Base-by-base conservation (phyloP, 2,329 filamentous ascomycete genomes). In the Plectosphaerella plurivora region DNA sequence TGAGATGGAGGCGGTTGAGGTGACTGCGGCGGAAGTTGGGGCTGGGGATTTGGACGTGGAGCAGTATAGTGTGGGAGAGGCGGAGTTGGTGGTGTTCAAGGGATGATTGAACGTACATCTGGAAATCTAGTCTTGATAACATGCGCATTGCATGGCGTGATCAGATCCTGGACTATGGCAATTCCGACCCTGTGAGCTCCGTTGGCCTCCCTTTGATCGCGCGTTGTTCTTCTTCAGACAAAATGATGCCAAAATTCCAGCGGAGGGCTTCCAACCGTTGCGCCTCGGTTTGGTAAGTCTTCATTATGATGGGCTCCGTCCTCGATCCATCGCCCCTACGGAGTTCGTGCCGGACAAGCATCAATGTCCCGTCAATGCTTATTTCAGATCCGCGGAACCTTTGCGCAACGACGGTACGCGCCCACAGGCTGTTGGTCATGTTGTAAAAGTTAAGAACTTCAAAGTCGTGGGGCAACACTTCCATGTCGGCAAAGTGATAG, bases 401-500 rank as follows among this genome's bases (percentile, higher is more conserved):
- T 24, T 47, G 45, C n/a, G 63, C 70, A 15, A 73, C 48, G 35
- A 73, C 62, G 10, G 57, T 61, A 52, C 67, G 61, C 2, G 67
- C 61, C 48, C 74, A 73, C 51, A 65, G 64, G 59, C 68, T 72
- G 15, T 57, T 54, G 4, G 63, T 68, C 57, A 64, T 67, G 39
- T 64, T 65, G 15, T 51, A 65, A 54, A 69, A 67, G 58, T 74
- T 78, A 65, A 77, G 74, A 52, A 76, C 65, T 51, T 69, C 65
- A 51, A 73, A 77, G 58, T 79, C 76, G 42, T 62, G 63, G 3
- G 68, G 64, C 39, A 76, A 63, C 56, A 75, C 73, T 61, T 78
- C 76, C 5, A 62, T 69, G 51, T 79, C 74, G 6, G 69, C 71
- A 57, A 82, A 82, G 52, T 71, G 74, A 60, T 82, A 82, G 46